phyloP scores from a whole-genome alignment of 2,329 filamentous ascomycete genomes.

The Bipolaris sorokiniana region DNA sequence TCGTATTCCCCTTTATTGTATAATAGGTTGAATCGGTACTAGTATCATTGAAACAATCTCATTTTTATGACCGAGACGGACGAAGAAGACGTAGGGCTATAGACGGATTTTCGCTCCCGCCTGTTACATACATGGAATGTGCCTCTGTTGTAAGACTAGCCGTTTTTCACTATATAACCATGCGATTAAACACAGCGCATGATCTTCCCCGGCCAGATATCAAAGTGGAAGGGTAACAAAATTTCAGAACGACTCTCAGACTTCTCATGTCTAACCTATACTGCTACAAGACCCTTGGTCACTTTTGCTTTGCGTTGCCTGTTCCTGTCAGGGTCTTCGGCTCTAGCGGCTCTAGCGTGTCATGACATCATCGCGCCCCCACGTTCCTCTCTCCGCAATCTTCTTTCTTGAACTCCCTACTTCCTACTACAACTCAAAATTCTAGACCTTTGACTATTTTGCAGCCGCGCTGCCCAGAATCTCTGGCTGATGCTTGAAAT shows the following conservation, averaged over 20 bases:
- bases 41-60: too few species aligned
- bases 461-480: not conserved
- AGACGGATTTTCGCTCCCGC: too few species aligned
- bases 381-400: not conserved
- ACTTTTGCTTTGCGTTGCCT: too few species aligned
- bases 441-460: slow-evolving; percentile 11
- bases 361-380: slow-evolving; percentile 5
- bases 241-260: not conserved
- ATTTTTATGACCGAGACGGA: too few species aligned
- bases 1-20: too few species aligned
- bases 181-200: not conserved
- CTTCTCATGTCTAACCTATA: not conserved
- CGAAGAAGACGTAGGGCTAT: too few species aligned
- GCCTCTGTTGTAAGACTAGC: too few species aligned
- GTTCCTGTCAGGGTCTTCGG: not conserved
- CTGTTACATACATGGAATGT: too few species aligned
- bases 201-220: too few species aligned
- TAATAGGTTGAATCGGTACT: too few species aligned
- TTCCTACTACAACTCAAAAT: not conserved
- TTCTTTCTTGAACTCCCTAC: not conserved
- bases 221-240: too few species aligned
- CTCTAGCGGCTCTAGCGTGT: not conserved
- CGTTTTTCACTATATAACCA: not conserved
- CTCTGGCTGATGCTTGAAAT: not conserved
- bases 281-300: too few species aligned